Conservation (phyloP, 331 rosid genomes). For the Telfairia occidentalis region DNA sequence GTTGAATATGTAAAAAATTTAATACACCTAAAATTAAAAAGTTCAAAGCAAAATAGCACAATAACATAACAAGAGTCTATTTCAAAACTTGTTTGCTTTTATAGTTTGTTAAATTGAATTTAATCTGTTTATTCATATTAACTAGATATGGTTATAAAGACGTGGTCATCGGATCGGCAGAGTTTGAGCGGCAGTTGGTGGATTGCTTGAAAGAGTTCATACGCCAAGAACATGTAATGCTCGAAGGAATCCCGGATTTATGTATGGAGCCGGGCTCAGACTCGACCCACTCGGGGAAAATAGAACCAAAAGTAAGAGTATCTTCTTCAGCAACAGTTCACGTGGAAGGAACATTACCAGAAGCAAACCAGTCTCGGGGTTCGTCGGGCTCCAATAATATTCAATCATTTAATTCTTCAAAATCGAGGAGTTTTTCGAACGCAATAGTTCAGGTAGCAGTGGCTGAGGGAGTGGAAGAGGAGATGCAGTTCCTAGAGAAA, state of each 20-base stretch:
- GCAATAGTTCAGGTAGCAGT: conserved; percentile 1
- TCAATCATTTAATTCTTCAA: conserved; percentile 7
- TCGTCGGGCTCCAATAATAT: conserved; percentile 34
- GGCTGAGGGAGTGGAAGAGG: conserved; percentile 34
- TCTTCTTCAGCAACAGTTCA: conserved; percentile 1
- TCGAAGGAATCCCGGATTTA: not conserved
- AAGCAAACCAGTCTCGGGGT: conserved; percentile 1
- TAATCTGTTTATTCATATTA: not conserved
- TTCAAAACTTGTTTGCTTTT: too few species aligned
- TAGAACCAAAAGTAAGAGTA: not conserved
- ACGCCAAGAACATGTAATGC: conserved; percentile 11
- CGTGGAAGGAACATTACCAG: not conserved
- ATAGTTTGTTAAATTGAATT: not conserved
- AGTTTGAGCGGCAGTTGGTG: conserved; percentile 49
- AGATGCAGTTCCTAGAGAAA: conserved; percentile 36
- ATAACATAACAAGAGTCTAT: too few species aligned
- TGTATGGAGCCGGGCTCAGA: not conserved
- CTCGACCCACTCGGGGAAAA: not conserved
- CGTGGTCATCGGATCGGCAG: conserved; percentile 19
- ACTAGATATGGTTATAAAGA: conserved; percentile 70
- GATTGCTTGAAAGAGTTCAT: conserved; percentile 44
- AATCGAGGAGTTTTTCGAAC: conserved; percentile 23
- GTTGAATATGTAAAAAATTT: too few species aligned
- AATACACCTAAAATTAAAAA: too few species aligned
- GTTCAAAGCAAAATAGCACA: too few species aligned